A percentile compares a stretch with the other conserved stretches of the same genome.
phyloP scores from a whole-genome alignment of 495 filamentous ascomycete genomes.

The Neurospora sp. region DNA sequence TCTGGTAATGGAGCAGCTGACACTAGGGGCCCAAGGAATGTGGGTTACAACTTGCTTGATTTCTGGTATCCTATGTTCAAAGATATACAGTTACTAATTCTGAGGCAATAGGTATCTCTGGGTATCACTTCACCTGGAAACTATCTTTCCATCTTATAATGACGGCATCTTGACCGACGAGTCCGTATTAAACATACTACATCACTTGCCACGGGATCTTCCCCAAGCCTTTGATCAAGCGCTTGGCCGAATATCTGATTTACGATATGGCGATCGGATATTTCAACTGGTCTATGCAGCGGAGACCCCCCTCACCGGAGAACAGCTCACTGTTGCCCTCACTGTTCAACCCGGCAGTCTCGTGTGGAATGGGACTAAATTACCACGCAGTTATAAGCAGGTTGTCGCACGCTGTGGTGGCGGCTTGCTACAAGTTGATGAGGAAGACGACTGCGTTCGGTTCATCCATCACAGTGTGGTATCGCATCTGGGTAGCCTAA shows the following conservation, averaged over 20 bases:
- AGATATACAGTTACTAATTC: too few species aligned
- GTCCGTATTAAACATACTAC: not conserved
- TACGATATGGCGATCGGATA: not conserved
- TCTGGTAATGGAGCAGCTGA: too few species aligned
- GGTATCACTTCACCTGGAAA: not conserved
- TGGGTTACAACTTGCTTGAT: too few species aligned
- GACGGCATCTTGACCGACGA: not conserved
- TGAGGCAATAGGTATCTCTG: not conserved
- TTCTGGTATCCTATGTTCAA: too few species aligned
- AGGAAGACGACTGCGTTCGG: not conserved
- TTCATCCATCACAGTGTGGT: constrained; percentile 5
- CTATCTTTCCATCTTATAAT: not conserved
- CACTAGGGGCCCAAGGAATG: too few species aligned
- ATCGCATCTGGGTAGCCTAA: not conserved
- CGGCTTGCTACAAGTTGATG: not conserved
- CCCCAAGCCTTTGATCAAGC: not conserved
- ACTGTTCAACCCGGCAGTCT: not conserved
- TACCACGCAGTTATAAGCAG: not conserved
- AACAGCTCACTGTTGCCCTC: not conserved
- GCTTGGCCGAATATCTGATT: not conserved
- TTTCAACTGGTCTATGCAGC: not conserved
- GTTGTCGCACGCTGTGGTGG: not conserved
- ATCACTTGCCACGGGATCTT: not conserved
- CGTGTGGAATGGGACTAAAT: not conserved
- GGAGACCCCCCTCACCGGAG: not conserved